Percentiles rank a stretch among this genome's conserved stretches.
These are phyloP conservation scores for Chlamydomonas sp. DNA, from an alignment of 139 green algal genomes.

Conservation along the genomic window DNA sequence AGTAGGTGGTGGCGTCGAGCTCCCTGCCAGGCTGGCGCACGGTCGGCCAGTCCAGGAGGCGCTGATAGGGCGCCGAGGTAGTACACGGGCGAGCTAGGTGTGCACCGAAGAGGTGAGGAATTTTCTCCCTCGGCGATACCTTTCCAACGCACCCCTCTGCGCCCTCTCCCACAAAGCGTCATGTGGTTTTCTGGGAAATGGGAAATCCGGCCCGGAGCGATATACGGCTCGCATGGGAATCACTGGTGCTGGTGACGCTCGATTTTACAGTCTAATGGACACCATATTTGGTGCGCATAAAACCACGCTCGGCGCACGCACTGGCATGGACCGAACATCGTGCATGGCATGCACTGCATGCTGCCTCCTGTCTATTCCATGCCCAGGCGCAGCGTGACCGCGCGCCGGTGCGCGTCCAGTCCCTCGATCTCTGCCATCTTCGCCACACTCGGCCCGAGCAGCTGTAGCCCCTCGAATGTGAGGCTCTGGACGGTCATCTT, in stretches of 20 bases:
- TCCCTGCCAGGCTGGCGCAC: too few relatives aligned
- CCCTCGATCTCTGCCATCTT: constrained; percentile 95
- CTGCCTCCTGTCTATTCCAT: constrained; percentile 19
- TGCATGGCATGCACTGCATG: too few relatives aligned
- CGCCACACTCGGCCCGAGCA: constrained; percentile 80
- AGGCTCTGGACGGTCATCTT: constrained; percentile 95
- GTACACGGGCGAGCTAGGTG: neutral
- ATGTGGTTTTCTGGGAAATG: too few relatives aligned
- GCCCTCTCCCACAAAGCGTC: too few relatives aligned
- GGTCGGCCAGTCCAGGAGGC: too few relatives aligned
- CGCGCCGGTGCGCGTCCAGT: constrained; percentile 84
- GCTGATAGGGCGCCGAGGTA: too few relatives aligned
- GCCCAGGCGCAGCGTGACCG: constrained; percentile 84
- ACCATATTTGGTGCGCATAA: neutral
- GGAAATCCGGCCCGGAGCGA: too few relatives aligned
- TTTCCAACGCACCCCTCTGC: too few relatives aligned
- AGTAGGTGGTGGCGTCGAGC: too few relatives aligned
- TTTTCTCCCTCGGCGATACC: too few relatives aligned
- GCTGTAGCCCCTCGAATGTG: constrained; percentile 63
- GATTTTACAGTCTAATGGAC: neutral
- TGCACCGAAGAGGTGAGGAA: neutral
- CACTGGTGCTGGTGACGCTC: neutral
- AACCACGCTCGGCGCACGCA: neutral
- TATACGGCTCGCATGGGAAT: too few relatives aligned
- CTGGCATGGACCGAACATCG: too few relatives aligned